Evolutionary conservation across 1,284 basidiomycete species (phyloP).

Genomic region (Ustilago curta): DNA sequence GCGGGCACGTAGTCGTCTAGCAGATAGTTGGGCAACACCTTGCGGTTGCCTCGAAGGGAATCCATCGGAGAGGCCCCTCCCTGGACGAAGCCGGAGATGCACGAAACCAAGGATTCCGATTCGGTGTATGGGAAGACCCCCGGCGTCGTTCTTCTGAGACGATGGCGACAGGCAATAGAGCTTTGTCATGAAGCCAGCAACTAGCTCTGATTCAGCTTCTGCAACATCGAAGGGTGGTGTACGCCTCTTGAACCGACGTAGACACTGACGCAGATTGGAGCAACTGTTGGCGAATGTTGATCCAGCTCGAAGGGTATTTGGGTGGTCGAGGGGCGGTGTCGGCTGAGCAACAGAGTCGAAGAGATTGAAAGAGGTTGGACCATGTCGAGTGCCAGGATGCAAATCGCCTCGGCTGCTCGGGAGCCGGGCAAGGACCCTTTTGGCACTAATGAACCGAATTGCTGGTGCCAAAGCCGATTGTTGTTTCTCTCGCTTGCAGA

Average conservation of each 20-base stretch:
- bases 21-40: slow-evolving; percentile 51
- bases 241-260: background rate
- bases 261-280: background rate
- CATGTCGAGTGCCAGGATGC: background rate
- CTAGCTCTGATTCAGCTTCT: no score
- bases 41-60: slow-evolving; percentile 28
- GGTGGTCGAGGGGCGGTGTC: background rate
- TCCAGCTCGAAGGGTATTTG: background rate
- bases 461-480: background rate
- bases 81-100: background rate
- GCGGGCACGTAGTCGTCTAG: slow-evolving; percentile 36
- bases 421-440: slow-evolving; percentile 1
- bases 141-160: background rate
- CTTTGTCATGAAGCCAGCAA: no score
- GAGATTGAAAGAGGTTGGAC: background rate
- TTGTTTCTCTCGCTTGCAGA: background rate
- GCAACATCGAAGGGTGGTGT: no score
- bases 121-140: background rate
- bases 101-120: background rate
- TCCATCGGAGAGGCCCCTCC: slow-evolving; percentile 12
- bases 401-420: background rate
- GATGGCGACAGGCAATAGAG: background rate
- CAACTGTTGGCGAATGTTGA: no score
- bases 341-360: background rate
- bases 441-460: background rate